Evolutionary conservation across 2,329 filamentous ascomycete species (phyloP).

Genomic region (Pseudopyricularia cyperi): DNA sequence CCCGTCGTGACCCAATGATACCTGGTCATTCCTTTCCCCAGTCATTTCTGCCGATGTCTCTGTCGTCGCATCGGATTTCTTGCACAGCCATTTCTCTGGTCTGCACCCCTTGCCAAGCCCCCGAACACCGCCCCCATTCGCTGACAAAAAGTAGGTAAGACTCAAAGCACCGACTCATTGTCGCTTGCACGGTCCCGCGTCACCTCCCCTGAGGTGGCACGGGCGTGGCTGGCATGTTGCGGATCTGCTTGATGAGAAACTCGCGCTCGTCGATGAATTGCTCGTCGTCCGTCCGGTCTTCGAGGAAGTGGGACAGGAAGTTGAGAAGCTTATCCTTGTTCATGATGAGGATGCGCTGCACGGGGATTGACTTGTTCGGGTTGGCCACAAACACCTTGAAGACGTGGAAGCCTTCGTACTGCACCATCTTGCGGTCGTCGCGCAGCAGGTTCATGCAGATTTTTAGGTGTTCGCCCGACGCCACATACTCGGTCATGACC

Average conservation of each 20-base stretch:
- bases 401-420: slow-evolving; percentile 97
- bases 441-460: slow-evolving; percentile 95
- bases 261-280: slow-evolving; percentile 98
- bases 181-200: background rate
- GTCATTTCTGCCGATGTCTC: too few species aligned
- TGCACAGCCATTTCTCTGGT: too few species aligned
- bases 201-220: slow-evolving; percentile 28
- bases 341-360: slow-evolving; percentile 91
- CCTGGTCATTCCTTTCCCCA: too few species aligned
- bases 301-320: slow-evolving; percentile 83
- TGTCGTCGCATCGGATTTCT: too few species aligned
- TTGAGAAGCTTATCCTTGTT: slow-evolving; percentile 83
- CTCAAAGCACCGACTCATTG: too few species aligned
- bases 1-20: too few species aligned
- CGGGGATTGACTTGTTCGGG: slow-evolving; percentile 91
- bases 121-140: too few species aligned
- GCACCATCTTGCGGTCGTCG: slow-evolving; percentile 96
- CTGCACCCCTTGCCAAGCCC: too few species aligned
- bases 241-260: slow-evolving; percentile 91
- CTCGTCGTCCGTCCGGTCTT: slow-evolving; percentile 92
- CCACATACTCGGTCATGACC: slow-evolving; percentile 96
- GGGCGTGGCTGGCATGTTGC: slow-evolving; percentile 48
- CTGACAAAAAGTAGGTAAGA: too few species aligned
- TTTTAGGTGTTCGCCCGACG: slow-evolving; percentile 89
- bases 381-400: slow-evolving; percentile 99